These are phyloP conservation scores for Lactarius deliciosus DNA, from an alignment of 768 basidiomycete genomes.

Conservation along the genomic window DNA sequence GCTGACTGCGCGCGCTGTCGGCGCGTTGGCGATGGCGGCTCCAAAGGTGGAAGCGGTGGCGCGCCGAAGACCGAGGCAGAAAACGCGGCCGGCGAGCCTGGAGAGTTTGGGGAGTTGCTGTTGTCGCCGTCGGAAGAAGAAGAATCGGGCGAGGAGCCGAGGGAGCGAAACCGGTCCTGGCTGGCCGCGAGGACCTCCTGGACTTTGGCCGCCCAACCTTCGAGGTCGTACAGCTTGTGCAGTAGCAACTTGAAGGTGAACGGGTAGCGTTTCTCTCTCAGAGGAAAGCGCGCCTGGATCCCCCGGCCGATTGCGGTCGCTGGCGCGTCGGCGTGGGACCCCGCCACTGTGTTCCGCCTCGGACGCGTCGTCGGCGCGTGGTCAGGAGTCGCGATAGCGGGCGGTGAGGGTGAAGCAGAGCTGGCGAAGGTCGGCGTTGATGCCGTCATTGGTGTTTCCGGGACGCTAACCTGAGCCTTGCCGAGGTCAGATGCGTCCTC, in stretches of 20 bases:
- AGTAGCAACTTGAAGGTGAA: constrained; percentile 30
- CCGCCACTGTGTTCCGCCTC: constrained; percentile 28
- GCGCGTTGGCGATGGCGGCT: constrained; percentile 14
- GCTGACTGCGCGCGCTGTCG: constrained; percentile 11
- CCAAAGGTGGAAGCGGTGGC: neutral
- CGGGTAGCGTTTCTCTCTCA: constrained; percentile 26
- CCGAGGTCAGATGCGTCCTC: constrained; percentile 7
- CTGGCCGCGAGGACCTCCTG: constrained; percentile 28
- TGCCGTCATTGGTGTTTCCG: constrained; percentile 22
- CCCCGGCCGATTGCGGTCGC: neutral
- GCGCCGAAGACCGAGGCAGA: constrained; percentile 14
- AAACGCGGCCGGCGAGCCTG: constrained; percentile 7
- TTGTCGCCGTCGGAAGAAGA: neutral
- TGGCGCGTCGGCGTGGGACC: neutral
- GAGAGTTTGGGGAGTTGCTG: constrained; percentile 4
- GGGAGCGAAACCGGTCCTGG: constrained; percentile 28
- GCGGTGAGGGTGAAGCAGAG: neutral
- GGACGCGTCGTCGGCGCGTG: constrained; percentile 9
- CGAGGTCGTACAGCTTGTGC: constrained; percentile 31
- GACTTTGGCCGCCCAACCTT: constrained; percentile 29
- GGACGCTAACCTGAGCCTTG: constrained; percentile 17
- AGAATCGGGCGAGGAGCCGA: constrained; percentile 13
- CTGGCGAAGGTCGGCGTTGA: constrained; percentile 11
- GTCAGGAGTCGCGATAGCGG: neutral
- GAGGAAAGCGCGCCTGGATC: constrained; percentile 22